These are phyloP conservation scores for Phytopythium litorale DNA, from an alignment of 352 stramenopile species.

Conservation along the genomic window DNA sequence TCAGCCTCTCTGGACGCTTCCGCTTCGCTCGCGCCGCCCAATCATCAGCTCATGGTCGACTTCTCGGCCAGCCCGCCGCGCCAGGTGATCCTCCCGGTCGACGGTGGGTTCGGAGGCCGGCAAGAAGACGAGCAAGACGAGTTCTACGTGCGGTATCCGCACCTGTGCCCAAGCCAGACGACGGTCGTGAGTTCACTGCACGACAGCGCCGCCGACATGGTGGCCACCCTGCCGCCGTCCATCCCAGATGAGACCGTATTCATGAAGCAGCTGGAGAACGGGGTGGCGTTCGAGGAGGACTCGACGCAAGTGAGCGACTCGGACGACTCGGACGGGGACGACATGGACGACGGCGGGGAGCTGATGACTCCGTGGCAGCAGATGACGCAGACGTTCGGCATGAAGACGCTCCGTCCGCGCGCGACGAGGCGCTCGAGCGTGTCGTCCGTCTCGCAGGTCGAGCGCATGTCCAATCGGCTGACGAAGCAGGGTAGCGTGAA, in stretches of 20 bases:
- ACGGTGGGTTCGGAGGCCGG: neutral
- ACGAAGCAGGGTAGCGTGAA: slow-evolving; percentile 42
- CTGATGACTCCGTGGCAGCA: slow-evolving; percentile 81
- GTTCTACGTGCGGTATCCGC: neutral
- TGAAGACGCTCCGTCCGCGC: slow-evolving; percentile 35
- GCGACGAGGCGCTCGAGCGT: slow-evolving; percentile 52
- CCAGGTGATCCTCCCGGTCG: slow-evolving; percentile 23
- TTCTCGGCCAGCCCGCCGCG: slow-evolving; percentile 37
- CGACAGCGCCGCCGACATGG: neutral
- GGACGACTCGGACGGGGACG: slow-evolving; percentile 70
- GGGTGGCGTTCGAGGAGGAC: slow-evolving; percentile 71
- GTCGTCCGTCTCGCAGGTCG: slow-evolving; percentile 59
- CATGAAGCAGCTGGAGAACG: slow-evolving; percentile 72
- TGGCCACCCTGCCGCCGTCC: slow-evolving; percentile 13
- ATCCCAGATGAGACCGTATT: slow-evolving; percentile 38
- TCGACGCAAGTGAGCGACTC: slow-evolving; percentile 84
- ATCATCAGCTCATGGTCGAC: slow-evolving; percentile 42
- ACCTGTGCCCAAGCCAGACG: neutral
- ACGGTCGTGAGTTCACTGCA: neutral
- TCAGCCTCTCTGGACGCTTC: neutral
- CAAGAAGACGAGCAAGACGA: slow-evolving; percentile 3
- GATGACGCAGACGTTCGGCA: slow-evolving; percentile 82
- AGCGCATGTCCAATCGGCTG: slow-evolving; percentile 39
- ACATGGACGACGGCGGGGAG: slow-evolving; percentile 73
- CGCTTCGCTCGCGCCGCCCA: slow-evolving; percentile 1